Evolutionary conservation across 2,329 filamentous ascomycete genomes (phyloP), one percentile per base, ranked within the genome.

Genomic region (Talaromyces islandicus): DNA sequence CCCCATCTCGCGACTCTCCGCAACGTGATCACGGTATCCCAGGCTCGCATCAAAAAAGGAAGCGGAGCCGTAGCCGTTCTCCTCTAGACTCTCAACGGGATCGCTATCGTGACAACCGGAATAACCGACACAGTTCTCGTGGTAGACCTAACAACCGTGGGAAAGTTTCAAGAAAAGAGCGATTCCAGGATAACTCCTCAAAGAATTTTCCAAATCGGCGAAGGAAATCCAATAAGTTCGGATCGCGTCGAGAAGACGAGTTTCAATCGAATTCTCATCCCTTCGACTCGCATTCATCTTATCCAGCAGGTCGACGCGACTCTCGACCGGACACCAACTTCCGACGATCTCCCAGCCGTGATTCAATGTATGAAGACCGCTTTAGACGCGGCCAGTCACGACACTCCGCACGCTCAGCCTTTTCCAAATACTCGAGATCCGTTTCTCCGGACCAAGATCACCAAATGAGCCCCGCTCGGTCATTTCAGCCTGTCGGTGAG

Each of bases 11-110:
- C 12, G 69, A 64, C 64, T 65, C 69, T 21, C 65, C 64, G 61
- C 69, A 66, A 62, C 66, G 68, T 62, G 71, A 71, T 60, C 66
- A 71, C 32, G 71, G 69, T 55, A 69, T 69, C 50, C 68, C 67
- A 58, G 68, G 66, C 57, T 69, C 67, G 30, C 67, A 71, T 58
- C 66, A 66, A 32, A 76, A 77, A 69, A 70, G 74, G 55, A 73
- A 73, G 64, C 71, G 75, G 62, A 78, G 72, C 59, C 72, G 74
- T 59, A 77, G 75, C 63, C 73, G 74, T 58, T 78, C 77, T 30
- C 74, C 72, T 51, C 67, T 66, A 53, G 66, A 64, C 41, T 68
- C 67, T 58, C 69, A 63, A 25, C 68, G 67, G 54, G 69, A 68
- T 35, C 66, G 68, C 30, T 65, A 63, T 29, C 65, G 65, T 19